Percentiles rank a stretch among this genome's conserved stretches.
phyloP scores from a whole-genome alignment of 2,329 filamentous ascomycete species.

The Pestalotiopsis sp. region DNA sequence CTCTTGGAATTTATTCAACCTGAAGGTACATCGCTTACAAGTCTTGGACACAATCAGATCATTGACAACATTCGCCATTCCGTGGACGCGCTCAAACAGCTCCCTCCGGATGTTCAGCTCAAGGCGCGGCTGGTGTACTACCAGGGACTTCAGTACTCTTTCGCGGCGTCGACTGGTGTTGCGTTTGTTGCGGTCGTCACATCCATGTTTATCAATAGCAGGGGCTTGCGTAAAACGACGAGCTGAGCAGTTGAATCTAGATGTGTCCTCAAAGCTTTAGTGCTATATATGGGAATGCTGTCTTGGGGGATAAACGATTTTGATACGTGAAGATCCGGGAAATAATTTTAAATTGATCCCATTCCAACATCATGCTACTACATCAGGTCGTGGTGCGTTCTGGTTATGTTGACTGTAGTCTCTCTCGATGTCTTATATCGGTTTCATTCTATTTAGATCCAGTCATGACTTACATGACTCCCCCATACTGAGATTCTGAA shows the following conservation, averaged over 20 bases:
- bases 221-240: constrained; percentile 29
- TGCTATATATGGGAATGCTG: too few species aligned
- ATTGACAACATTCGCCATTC: constrained; percentile 64
- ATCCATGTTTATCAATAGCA: constrained; percentile 43
- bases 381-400: too few species aligned
- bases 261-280: not conserved
- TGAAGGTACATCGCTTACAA: not conserved
- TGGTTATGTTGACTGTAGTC: too few species aligned
- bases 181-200: constrained; percentile 49
- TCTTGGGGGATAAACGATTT: too few species aligned
- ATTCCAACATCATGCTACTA: too few species aligned
- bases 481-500: not conserved
- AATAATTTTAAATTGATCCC: too few species aligned
- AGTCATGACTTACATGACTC: not conserved
- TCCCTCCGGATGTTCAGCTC: constrained; percentile 57
- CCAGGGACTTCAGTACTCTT: constrained; percentile 55
- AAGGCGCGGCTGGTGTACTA: constrained; percentile 60
- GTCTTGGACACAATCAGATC: constrained; percentile 40
- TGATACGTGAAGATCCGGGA: too few species aligned
- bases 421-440: not conserved
- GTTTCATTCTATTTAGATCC: not conserved
- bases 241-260: not conserved
- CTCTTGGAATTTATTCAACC: not conserved
- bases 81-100: constrained; percentile 51
- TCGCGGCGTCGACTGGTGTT: constrained; percentile 53